Conservation (phyloP, 306 rosid genomes). For the Hippophae gyantsensis region DNA sequence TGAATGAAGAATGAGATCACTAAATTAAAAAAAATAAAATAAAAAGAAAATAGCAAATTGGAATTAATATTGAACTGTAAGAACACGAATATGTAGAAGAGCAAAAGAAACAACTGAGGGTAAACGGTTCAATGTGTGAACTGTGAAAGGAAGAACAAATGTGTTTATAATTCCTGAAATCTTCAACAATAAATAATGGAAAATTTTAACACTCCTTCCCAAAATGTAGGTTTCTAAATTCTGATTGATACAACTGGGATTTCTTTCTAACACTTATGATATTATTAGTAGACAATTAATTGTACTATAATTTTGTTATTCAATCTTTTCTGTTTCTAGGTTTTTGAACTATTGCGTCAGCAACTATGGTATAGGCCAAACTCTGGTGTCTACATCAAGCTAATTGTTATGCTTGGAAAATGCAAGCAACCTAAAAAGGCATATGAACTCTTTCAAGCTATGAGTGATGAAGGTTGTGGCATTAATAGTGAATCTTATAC, state of each 20-base stretch:
- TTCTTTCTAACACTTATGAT: too few species aligned
- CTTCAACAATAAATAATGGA: too few species aligned
- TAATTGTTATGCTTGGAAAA: conserved; percentile 93
- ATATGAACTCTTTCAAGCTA: conserved; percentile 56
- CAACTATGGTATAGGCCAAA: conserved; percentile 84
- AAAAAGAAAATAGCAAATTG: too few species aligned
- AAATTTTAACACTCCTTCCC: too few species aligned
- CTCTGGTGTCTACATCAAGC: conserved; percentile 61
- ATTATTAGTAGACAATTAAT: not conserved
- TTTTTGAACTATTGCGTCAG: conserved; percentile 71
- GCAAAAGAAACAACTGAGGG: too few species aligned
- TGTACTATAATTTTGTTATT: conserved; percentile 10
- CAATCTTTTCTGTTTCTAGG: conserved; percentile 33
- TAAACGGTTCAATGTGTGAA: not conserved
- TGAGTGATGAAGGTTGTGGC: conserved; percentile 77
- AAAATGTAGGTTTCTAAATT: too few species aligned
- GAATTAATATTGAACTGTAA: too few species aligned
- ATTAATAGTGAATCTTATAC: conserved; percentile 66
- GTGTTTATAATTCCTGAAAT: not conserved
- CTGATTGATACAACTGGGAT: too few species aligned
- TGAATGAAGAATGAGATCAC: too few species aligned
- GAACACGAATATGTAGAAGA: too few species aligned
- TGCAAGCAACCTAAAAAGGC: conserved; percentile 90
- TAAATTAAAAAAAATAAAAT: too few species aligned
- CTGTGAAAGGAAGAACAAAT: not conserved